Evolutionary conservation across 2,329 filamentous ascomycete species (phyloP), one percentile per base, ranked within the genome.

Genomic region (Didymella pomorum): DNA sequence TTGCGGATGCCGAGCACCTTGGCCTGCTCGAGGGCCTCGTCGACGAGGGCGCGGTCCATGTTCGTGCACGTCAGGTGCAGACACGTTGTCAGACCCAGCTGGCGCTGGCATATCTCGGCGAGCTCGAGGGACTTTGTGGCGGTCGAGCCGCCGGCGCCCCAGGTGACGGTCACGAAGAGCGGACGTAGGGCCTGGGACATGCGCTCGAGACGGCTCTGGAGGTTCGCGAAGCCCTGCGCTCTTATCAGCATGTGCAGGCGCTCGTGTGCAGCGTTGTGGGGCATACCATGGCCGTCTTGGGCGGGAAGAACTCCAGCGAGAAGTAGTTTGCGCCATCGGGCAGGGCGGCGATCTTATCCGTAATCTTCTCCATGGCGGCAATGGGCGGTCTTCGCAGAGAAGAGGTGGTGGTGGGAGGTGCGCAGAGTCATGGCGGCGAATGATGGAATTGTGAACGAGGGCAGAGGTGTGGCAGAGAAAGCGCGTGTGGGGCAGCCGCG

Each of bases 231-330:
- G 65, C 95, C 95, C 84, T 86, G 50, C 35, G 31, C 14, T 10
- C 28, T 10, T 48, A 43, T 71, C 44, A 72, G 60, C 35, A 10
- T 20, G 2, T 39, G 35, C 35, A 14, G 16, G n/a, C n/a, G n/a
- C 35, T 39, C 18, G n/a, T 11, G 18, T 39, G 35, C 31, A 31
- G 63, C 56, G 31, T 56, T 59, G 68, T 66, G 65, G 68, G 79
- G 56, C 79, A 70, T 72, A 86, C 85, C 88, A 96, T 97, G 61
- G 89, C 85, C 45, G 95, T 99, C 83, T 98, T 99, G 63, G 95
- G 95, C 67, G 95, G 95, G 81, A 99, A 99, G 87, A 99, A 99
- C 81, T 99, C 95, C 79, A 98, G 89, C 46, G 95, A 98, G 80
- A 97, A 96, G 83, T 95, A 98, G 76, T 86, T 88, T 65, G 87